A percentile compares a stretch with the other conserved stretches of the same genome.
Conservation (phyloP, 192 early-diverging fungal genomes). For the Coemansia sp. region DNA sequence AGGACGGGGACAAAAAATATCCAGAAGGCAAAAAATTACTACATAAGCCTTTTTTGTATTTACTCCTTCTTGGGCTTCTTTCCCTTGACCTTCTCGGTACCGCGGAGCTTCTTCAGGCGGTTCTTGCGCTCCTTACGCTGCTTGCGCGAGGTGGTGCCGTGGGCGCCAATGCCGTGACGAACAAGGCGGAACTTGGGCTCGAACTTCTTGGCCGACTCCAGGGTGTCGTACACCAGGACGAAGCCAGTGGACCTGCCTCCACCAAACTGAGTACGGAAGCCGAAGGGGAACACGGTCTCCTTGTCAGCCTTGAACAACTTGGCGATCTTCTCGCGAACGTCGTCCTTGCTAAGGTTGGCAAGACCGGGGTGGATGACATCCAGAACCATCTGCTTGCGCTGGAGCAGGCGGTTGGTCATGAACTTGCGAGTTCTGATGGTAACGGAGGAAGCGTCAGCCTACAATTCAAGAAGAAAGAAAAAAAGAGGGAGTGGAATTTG, state of each 20-base stretch:
- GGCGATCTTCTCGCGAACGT: constrained; percentile 89
- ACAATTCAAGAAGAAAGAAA: constrained; percentile 20
- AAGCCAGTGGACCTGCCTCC: constrained; percentile 96
- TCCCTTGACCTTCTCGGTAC: constrained; percentile 89
- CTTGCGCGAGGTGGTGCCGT: constrained; percentile 78
- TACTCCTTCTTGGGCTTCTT: constrained; percentile 53
- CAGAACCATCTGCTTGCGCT: constrained; percentile 96
- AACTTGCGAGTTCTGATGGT: constrained; percentile 99
- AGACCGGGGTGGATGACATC: constrained; percentile 94
- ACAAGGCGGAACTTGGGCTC: constrained; percentile 98
- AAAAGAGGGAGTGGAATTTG: background rate
- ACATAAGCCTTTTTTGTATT: constrained; percentile 5
- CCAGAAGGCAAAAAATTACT: constrained; percentile 8
- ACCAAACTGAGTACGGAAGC: constrained; percentile 95
- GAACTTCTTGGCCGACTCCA: constrained; percentile 95
- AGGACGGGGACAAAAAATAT: background rate
- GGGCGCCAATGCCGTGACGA: constrained; percentile 69
- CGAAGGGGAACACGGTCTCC: constrained; percentile 89
- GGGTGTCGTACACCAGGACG: constrained; percentile 87
- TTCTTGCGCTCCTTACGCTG: constrained; percentile 99
- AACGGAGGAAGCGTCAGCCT: constrained; percentile 83
- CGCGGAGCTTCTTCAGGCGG: constrained; percentile 97
- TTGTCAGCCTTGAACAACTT: constrained; percentile 94
- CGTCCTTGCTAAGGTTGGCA: constrained; percentile 90
- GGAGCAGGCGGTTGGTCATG: constrained; percentile 97